These are phyloP conservation scores for Blastocladiella britannica DNA, from an alignment of 192 early-diverging fungal species.

Conservation along the genomic window DNA sequence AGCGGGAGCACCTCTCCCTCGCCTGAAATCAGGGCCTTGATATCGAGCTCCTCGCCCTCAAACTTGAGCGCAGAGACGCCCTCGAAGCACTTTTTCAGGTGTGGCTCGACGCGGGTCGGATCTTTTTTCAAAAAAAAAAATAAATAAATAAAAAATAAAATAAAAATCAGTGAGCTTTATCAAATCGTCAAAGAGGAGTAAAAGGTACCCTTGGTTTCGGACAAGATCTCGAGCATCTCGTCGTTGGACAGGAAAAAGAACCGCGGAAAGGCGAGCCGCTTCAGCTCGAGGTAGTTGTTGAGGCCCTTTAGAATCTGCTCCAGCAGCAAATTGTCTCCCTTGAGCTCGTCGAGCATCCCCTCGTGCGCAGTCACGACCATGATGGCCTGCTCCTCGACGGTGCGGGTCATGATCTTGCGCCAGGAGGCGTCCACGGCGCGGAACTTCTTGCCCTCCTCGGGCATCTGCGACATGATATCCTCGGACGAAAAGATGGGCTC, in stretches of 20 bases:
- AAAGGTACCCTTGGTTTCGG: slow-evolving; percentile 91
- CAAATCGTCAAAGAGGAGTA: slow-evolving; percentile 34
- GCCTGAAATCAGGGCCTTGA: slow-evolving; percentile 67
- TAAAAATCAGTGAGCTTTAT: slow-evolving; percentile 25
- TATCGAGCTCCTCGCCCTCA: slow-evolving; percentile 48
- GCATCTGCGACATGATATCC: slow-evolving; percentile 92
- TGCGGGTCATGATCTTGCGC: slow-evolving; percentile 94
- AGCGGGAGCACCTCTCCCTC: slow-evolving; percentile 82
- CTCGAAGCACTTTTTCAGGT: slow-evolving; percentile 99
- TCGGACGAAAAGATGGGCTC: slow-evolving; percentile 95
- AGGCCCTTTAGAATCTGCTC: slow-evolving; percentile 93
- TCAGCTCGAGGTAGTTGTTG: slow-evolving; percentile 93
- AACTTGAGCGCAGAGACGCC: slow-evolving; percentile 71
- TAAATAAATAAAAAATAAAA: slow-evolving; percentile 1
- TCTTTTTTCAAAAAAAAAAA: slow-evolving; percentile 26
- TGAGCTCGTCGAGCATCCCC: slow-evolving; percentile 85
- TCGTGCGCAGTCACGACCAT: slow-evolving; percentile 77
- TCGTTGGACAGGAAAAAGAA: slow-evolving; percentile 99
- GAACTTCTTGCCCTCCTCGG: slow-evolving; percentile 84
- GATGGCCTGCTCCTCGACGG: slow-evolving; percentile 92
- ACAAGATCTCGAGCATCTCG: slow-evolving; percentile 98
- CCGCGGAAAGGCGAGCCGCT: slow-evolving; percentile 88
- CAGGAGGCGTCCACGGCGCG: slow-evolving; percentile 94
- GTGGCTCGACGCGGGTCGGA: slow-evolving; percentile 83
- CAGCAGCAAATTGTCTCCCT: slow-evolving; percentile 74